Evolutionary conservation across 257 asterid genomes (phyloP).

Genomic region (Penstemon eatonii): DNA sequence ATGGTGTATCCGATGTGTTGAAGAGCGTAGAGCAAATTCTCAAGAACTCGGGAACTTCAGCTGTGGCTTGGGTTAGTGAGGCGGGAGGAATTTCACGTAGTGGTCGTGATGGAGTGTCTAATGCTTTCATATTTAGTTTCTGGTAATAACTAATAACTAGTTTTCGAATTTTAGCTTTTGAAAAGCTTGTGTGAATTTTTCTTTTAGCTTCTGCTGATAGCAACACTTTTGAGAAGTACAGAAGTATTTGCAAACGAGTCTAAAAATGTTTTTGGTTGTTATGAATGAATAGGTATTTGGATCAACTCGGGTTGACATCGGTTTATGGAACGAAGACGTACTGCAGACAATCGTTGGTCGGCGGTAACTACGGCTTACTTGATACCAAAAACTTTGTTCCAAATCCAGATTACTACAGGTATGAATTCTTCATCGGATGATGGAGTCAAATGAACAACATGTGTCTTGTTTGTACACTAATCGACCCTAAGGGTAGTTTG

Average conservation of each 20-base stretch:
- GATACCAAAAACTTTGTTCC: conserved; percentile 68
- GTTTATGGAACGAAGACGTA: conserved; percentile 64
- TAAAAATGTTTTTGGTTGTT: neutral
- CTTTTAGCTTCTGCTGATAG: no score
- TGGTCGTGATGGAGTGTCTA: conserved; percentile 68
- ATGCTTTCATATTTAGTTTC: conserved; percentile 70
- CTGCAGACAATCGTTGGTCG: conserved; percentile 77
- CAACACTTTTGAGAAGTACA: no score
- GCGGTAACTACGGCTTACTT: conserved; percentile 88
- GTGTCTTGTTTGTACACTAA: no score
- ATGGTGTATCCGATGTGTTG: conserved; percentile 46
- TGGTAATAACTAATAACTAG: conserved; percentile 42
- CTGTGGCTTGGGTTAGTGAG: conserved; percentile 79
- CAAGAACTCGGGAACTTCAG: conserved; percentile 44
- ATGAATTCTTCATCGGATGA: neutral
- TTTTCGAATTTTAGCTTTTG: neutral
- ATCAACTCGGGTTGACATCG: conserved; percentile 76
- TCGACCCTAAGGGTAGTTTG: neutral
- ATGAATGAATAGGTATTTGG: conserved; percentile 61
- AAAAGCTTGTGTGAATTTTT: neutral
- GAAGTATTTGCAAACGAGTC: no score
- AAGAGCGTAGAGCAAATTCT: conserved; percentile 37
- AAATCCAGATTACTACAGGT: conserved; percentile 93
- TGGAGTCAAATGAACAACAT: no score
- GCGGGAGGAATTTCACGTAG: conserved; percentile 81